A percentile compares a stretch with the other conserved stretches of the same genome.
Evolutionary conservation across 306 rosid genomes (phyloP).

Genomic region (Gynostemma pentaphyllum): DNA sequence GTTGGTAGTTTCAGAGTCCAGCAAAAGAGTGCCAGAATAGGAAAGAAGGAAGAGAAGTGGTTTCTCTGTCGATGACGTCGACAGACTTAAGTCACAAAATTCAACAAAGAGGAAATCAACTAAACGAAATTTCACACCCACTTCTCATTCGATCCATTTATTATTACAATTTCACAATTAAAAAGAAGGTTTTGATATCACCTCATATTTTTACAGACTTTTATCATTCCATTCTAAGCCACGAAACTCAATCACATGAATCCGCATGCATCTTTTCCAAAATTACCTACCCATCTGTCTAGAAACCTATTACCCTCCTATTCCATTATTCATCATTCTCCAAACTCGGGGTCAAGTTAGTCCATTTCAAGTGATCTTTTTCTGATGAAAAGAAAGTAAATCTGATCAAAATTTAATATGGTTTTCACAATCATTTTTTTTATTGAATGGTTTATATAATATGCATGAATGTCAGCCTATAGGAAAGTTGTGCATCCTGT

Average conservation of each 20-base stretch:
- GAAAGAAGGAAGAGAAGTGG: no score
- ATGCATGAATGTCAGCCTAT: not conserved
- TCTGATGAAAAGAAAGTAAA: not conserved
- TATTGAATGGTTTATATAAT: not conserved
- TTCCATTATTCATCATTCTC: not conserved
- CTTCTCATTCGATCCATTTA: not conserved
- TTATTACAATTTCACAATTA: not conserved
- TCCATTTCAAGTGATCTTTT: not conserved
- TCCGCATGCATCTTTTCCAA: not conserved
- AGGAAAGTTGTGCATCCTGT: not conserved
- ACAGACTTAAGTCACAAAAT: no score
- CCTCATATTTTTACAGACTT: not conserved
- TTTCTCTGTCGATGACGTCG: no score
- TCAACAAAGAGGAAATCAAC: no score
- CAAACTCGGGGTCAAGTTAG: not conserved
- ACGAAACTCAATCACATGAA: not conserved
- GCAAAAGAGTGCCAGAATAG: no score
- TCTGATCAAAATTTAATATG: not conserved
- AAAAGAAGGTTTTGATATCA: not conserved
- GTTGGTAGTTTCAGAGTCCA: no score
- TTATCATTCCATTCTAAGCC: not conserved
- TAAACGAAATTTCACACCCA: no score
- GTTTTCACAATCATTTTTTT: not conserved
- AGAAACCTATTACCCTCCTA: not conserved
- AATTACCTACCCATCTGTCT: not conserved